These are phyloP conservation scores for Colletotrichum lini DNA, from an alignment of 2,329 filamentous ascomycete species.

Conservation along the genomic window DNA sequence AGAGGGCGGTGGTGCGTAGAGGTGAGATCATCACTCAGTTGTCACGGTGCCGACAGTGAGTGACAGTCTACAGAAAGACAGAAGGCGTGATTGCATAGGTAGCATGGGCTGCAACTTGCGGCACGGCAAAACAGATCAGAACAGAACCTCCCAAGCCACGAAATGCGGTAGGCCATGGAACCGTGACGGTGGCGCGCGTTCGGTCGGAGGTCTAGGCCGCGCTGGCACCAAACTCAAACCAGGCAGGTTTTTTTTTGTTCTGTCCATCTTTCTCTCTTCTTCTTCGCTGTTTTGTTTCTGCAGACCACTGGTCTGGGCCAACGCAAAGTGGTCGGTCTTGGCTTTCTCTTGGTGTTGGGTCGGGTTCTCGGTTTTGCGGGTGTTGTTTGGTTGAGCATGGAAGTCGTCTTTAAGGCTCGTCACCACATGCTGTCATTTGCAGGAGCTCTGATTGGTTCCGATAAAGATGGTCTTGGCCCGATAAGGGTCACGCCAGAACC, in stretches of 20 bases:
- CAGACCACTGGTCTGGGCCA: no score
- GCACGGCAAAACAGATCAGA: not conserved
- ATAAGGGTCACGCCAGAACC: not conserved
- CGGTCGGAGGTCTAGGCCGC: not conserved
- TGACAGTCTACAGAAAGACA: not conserved
- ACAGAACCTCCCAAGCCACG: not conserved
- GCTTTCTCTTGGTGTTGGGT: conserved; percentile 29
- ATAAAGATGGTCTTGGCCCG: not conserved
- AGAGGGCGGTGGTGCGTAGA: not conserved
- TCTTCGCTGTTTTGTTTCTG: not conserved
- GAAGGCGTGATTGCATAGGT: not conserved
- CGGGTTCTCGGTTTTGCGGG: not conserved
- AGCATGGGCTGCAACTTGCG: not conserved
- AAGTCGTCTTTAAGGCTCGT: not conserved
- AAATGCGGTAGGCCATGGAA: not conserved
- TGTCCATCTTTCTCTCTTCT: not conserved
- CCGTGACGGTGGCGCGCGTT: not conserved
- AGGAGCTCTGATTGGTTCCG: conserved; percentile 20
- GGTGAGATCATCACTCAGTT: conserved; percentile 1
- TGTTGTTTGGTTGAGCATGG: not conserved
- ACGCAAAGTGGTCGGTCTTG: conserved; percentile 22
- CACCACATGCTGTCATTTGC: conserved; percentile 15
- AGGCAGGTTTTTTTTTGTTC: not conserved
- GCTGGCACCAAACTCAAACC: not conserved
- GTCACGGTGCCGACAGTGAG: not conserved